Percentiles rank a stretch among this genome's conserved stretches.
Conservation (phyloP, 306 rosid species). For the Gynostemma pentaphyllum region DNA sequence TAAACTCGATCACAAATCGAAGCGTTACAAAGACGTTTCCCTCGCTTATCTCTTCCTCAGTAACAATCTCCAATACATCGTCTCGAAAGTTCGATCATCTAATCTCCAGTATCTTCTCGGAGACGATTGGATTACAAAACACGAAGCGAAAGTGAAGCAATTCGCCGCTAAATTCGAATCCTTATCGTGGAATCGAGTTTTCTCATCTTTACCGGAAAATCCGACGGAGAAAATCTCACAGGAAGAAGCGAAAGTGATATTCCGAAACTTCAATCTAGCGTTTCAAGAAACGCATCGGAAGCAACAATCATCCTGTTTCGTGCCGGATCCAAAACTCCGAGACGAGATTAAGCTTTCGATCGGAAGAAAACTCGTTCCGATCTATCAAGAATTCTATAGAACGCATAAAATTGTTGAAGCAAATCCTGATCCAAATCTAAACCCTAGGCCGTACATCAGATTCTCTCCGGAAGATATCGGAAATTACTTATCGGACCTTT, state of each 20-base stretch:
- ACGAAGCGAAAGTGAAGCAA: conserved; percentile 49
- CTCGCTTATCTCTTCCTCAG: conserved; percentile 69
- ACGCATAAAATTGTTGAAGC: conserved; percentile 21
- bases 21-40: conserved; percentile 53
- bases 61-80: conserved; percentile 72
- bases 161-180: conserved; percentile 54
- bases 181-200: conserved; percentile 56
- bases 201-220: conserved; percentile 37
- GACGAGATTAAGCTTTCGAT: conserved; percentile 41
- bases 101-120: conserved; percentile 47
- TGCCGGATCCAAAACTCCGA: conserved; percentile 32
- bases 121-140: conserved; percentile 44
- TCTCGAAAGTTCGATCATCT: conserved; percentile 43
- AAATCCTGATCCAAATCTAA: too few species aligned
- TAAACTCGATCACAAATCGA: conserved; percentile 55
- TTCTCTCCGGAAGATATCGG: conserved; percentile 50
- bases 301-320: conserved; percentile 24
- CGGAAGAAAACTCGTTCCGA: conserved; percentile 22
- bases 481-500: conserved; percentile 39
- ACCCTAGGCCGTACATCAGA: conserved; percentile 13
- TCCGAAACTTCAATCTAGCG: conserved; percentile 36
- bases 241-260: conserved; percentile 33
- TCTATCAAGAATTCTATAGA: conserved; percentile 35
- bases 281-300: conserved; percentile 39
- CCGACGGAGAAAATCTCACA: conserved; percentile 15